phyloP scores from a whole-genome alignment of 1,139 yeast genomes.

The Candida sp. region DNA sequence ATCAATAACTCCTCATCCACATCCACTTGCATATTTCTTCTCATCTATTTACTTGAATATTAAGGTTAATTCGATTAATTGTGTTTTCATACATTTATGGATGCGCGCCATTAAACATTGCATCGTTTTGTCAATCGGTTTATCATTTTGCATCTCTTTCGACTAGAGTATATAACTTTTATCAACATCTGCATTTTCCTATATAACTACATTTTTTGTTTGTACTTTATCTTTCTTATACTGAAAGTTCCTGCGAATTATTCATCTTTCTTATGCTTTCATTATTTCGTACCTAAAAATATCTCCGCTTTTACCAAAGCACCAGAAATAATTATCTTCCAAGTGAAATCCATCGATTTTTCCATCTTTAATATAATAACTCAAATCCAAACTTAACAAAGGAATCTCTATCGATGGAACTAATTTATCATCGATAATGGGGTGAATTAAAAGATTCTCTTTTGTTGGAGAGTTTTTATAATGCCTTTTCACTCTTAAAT shows the following conservation, averaged over 20 bases:
- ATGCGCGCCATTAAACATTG: not conserved
- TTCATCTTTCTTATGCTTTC: not conserved
- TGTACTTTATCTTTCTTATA: no score
- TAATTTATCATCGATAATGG: constrained; percentile 34
- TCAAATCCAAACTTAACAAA: constrained; percentile 29
- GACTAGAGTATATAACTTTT: not conserved
- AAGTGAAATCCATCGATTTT: constrained; percentile 42
- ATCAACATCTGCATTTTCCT: not conserved
- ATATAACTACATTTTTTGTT: no score
- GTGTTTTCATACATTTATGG: no score
- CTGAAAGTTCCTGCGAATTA: no score
- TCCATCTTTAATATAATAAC: constrained; percentile 34
- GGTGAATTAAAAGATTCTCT: constrained; percentile 29
- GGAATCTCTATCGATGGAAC: constrained; percentile 43
- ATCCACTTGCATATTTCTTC: not conserved
- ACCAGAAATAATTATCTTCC: constrained; percentile 43
- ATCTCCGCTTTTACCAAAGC: constrained; percentile 53
- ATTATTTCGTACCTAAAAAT: constrained; percentile 26
- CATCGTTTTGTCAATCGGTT: not conserved
- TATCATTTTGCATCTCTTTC: not conserved
- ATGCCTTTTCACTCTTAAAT: constrained; percentile 30
- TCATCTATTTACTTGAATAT: no score
- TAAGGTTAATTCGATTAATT: no score
- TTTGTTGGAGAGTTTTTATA: constrained; percentile 11
- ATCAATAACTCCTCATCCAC: not conserved